Evolutionary conservation across 2,329 filamentous ascomycete species (phyloP), one percentile per base, ranked within the genome.

Genomic region (Fusarium verticillioides): DNA sequence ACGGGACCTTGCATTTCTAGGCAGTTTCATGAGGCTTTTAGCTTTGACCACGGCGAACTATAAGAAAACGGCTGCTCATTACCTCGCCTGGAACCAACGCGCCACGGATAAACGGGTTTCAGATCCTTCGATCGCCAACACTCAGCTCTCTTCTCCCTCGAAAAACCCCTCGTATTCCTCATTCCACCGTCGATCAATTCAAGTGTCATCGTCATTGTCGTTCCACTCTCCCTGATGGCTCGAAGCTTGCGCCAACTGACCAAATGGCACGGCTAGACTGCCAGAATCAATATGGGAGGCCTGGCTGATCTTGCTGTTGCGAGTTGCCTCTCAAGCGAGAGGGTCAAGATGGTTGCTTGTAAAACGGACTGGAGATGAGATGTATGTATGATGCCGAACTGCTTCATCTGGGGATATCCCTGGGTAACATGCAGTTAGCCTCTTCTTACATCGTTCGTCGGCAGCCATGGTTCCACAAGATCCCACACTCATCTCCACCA

Each of bases 401-500:
- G 21, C 57, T 49, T 43, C 54, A 37, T 37, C 54, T 60, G 21
- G 50, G 52, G 43, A 73, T 58, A 40, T 43, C 37, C 60, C 34
- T 56, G 58, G 61, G 60, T 49, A 68, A 68, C 44, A 43, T 62
- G 63, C 62, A 59, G 54, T 67, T 69, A 74, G 68, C 60, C 64
- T 74, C 58, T 54, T 71, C 50, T 52, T 58, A 66, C 72, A 50
- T 66, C 30, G 36, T 59, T 63, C 30, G 39, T 56, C 60, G 44
- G 59, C 40, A 18, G 47, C 23, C 43, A 44, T 58, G 60, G 75
- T 76, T 62, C 73, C 75, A 76, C 75, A 40, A 47, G 63, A 72
- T 77, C 69, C 73, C 64, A 71, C 69, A 50, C 53, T 28, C 65
- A 44, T 64, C 68, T 74, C 76, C 76, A 77, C 75, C 44, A 52